phyloP scores from a whole-genome alignment of 2,329 filamentous ascomycete species.

The Neofusicoccum laricinum region DNA sequence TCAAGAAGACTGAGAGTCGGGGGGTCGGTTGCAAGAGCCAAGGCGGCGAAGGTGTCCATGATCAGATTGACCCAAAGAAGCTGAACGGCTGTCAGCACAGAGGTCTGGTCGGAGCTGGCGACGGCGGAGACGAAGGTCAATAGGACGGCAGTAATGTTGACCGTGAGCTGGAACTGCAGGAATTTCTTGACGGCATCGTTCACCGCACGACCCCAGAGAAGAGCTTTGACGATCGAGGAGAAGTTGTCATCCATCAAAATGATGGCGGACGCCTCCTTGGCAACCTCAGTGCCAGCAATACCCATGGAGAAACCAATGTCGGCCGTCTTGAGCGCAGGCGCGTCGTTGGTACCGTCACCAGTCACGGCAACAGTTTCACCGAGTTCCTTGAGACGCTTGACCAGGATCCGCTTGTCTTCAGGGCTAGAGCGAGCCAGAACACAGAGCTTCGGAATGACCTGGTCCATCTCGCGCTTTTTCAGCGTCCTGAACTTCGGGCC shows the following conservation, averaged over 20 bases:
- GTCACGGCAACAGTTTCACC: slow-evolving; percentile 50
- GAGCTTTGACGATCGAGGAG: slow-evolving; percentile 40
- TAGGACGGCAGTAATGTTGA: slow-evolving; percentile 80
- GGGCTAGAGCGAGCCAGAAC: slow-evolving; percentile 68
- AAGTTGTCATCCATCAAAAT: slow-evolving; percentile 42
- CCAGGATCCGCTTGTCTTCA: slow-evolving; percentile 66
- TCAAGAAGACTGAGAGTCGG: slow-evolving; percentile 77
- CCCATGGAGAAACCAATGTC: slow-evolving; percentile 45
- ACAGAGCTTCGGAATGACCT: slow-evolving; percentile 60
- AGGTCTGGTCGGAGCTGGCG: slow-evolving; percentile 67
- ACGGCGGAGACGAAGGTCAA: slow-evolving; percentile 79
- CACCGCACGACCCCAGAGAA: slow-evolving; percentile 39
- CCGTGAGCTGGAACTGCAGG: slow-evolving; percentile 72
- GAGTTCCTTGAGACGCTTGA: slow-evolving; percentile 62
- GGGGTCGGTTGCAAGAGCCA: slow-evolving; percentile 83
- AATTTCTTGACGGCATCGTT: slow-evolving; percentile 60
- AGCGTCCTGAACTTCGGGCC: slow-evolving; percentile 45
- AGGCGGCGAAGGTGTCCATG: slow-evolving; percentile 82
- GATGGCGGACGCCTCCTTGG: slow-evolving; percentile 41
- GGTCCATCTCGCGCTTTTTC: slow-evolving; percentile 61
- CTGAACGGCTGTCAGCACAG: slow-evolving; percentile 78
- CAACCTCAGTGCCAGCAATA: slow-evolving; percentile 36
- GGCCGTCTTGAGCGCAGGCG: slow-evolving; percentile 39
- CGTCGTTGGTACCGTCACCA: slow-evolving; percentile 42
- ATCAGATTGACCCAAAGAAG: slow-evolving; percentile 96